Base-by-base conservation (phyloP, 148 eudicot genomes). In the Agrostemma githago region DNA sequence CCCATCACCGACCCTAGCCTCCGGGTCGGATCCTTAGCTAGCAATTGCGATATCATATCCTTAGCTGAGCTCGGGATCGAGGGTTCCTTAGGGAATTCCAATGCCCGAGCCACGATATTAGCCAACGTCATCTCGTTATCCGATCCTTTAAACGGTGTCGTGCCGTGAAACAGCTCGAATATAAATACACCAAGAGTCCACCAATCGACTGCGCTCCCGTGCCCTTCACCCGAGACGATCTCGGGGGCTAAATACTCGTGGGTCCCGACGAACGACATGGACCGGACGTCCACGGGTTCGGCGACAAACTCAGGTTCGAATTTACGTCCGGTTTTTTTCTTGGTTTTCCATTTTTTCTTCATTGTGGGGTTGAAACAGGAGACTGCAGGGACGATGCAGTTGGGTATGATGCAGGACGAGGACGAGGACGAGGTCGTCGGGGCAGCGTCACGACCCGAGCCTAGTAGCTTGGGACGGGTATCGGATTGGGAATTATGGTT, bases 141-240 rank as follows among this genome's bases (percentile, higher is more conserved):
- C 62, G 83, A 43, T 3, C 98, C 98, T 61, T 81, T 88, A 77
- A 94, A 94, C 10, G 98, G 98, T 3, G 98, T 94, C 46, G 91
- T 90, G 0, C 98, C 98, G 60, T 88, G 88, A 73, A 89, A 87
- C 38, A 94, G 56, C 82, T 94, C 98, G 62, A 75, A 94, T 0
- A 94, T 89, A 48, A 94, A 94, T 5, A 94, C 74, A 41, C 98
- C 98, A 10, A 94, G 70, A 0, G 98, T 94, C 98, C 98, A 94
- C 98, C 98, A 94, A 79, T 94, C 98, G 51, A 94, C 98, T 9
- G 97, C 93, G 37, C 96, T 91, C 5, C 98, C 98, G n/a, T 94
- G 98, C 3, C 98, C 98, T 73, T 94, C 98, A 0, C 96, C 97
- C 0, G 97, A 94, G 39, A 94, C 93, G 1, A 94, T 94, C 86